Percentiles rank a stretch among this genome's conserved stretches.
phyloP scores from a whole-genome alignment of 2,329 filamentous ascomycete genomes.

The Claviceps sp. region DNA sequence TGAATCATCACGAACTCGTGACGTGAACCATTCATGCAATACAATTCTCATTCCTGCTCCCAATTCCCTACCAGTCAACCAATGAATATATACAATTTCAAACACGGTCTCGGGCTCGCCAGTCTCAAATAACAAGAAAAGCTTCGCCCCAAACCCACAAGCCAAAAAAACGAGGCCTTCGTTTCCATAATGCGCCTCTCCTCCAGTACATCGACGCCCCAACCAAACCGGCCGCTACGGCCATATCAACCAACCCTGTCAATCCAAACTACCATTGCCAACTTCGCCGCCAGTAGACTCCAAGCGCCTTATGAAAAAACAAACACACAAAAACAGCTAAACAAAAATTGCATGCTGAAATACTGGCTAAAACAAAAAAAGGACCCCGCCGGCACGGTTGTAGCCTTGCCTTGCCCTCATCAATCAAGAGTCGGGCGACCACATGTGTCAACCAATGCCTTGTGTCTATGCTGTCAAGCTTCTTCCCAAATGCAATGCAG shows the following conservation, averaged over 20 bases:
- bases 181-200: slow-evolving; percentile 2
- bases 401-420: background rate
- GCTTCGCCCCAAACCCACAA: slow-evolving; percentile 1
- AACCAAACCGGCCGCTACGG: slow-evolving; percentile 7
- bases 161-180: slow-evolving; percentile 1
- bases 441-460: background rate
- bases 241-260: slow-evolving; percentile 24
- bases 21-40: slow-evolving; percentile 11
- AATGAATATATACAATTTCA: slow-evolving; percentile 29
- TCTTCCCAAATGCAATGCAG: background rate
- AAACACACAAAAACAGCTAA: slow-evolving; percentile 13
- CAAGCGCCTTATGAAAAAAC: slow-evolving; percentile 25
- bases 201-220: slow-evolving; percentile 3
- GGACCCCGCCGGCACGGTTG: slow-evolving; percentile 10
- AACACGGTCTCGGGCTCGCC: slow-evolving; percentile 13
- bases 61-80: slow-evolving; percentile 20
- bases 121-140: slow-evolving; percentile 2
- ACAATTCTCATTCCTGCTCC: slow-evolving; percentile 18
- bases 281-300: slow-evolving; percentile 25
- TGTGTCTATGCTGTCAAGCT: background rate
- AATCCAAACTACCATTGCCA: slow-evolving; percentile 20
- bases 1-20: background rate
- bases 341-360: slow-evolving; percentile 20
- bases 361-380: slow-evolving; percentile 20
- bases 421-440: background rate